A percentile compares a stretch with the other conserved stretches of the same genome.
phyloP scores from a whole-genome alignment of 1,284 basidiomycete species.

The Lignosus rhinocerotis region DNA sequence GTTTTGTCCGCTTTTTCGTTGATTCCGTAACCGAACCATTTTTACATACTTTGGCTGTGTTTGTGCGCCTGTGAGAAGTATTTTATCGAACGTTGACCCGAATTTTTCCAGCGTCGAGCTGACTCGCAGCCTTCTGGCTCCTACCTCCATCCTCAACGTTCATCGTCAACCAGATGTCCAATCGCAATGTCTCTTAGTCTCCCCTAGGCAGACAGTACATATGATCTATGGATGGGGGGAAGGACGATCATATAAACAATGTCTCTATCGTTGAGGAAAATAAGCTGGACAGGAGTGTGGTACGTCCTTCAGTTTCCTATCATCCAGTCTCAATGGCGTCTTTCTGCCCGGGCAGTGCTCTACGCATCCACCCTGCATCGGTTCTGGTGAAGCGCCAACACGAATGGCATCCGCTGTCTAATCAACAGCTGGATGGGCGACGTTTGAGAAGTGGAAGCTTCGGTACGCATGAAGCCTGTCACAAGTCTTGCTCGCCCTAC shows the following conservation, averaged over 20 bases:
- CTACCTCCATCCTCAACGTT: too few relatives aligned
- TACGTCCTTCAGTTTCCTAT: neutral
- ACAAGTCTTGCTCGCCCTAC: slow-evolving; percentile 29
- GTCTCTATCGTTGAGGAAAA: neutral
- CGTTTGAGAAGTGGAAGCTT: slow-evolving; percentile 28
- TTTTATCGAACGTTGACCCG: too few relatives aligned
- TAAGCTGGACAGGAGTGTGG: neutral
- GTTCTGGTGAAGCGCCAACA: slow-evolving; percentile 37
- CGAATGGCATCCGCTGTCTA: slow-evolving; percentile 27
- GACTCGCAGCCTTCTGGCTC: too few relatives aligned
- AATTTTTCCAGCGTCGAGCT: too few relatives aligned
- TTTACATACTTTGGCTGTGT: too few relatives aligned
- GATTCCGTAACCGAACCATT: neutral
- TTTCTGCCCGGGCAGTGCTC: slow-evolving; percentile 36
- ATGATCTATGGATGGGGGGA: too few relatives aligned
- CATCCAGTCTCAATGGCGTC: slow-evolving; percentile 22
- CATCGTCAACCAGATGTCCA: too few relatives aligned
- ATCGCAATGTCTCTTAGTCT: too few relatives aligned
- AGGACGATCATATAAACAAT: too few relatives aligned
- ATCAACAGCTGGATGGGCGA: slow-evolving; percentile 31
- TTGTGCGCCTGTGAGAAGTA: too few relatives aligned
- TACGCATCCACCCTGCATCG: slow-evolving; percentile 35
- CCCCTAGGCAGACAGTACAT: too few relatives aligned
- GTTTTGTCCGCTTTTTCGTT: neutral
- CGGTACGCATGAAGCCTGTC: slow-evolving; percentile 25